Percentiles rank a stretch among this genome's conserved stretches.
phyloP scores from a whole-genome alignment of 805 yeast genomes.

The Osmozyma mogii region DNA sequence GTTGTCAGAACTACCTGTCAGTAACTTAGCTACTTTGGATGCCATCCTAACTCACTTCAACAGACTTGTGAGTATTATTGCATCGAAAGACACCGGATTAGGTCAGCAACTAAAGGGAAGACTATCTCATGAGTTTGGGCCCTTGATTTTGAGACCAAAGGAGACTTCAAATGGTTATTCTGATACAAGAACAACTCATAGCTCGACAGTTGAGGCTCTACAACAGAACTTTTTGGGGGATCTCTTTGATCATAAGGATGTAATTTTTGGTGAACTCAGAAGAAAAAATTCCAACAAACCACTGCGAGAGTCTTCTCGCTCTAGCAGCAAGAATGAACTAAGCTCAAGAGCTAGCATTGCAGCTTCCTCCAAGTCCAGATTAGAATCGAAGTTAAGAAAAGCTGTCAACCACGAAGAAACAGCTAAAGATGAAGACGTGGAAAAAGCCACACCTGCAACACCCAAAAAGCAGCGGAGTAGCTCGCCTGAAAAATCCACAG shows the following conservation, averaged over 20 bases:
- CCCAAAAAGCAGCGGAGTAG: constrained; percentile 7
- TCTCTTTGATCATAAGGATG: constrained; percentile 48
- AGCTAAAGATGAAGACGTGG: constrained; percentile 1
- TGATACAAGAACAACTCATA: constrained; percentile 10
- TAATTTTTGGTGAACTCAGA: constrained; percentile 57
- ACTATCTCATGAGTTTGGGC: constrained; percentile 63
- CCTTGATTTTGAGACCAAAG: constrained; percentile 50
- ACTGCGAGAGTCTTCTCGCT: not conserved
- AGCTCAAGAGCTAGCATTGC: constrained; percentile 3
- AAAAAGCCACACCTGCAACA: constrained; percentile 13
- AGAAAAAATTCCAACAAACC: constrained; percentile 23
- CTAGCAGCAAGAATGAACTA: too few species aligned
- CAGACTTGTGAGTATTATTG: constrained; percentile 45
- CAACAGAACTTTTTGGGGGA: constrained; percentile 55
- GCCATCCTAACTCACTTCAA: constrained; percentile 72
- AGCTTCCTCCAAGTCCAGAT: constrained; percentile 18
- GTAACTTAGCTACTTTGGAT: constrained; percentile 72
- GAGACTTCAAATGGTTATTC: constrained; percentile 11
- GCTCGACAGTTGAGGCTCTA: constrained; percentile 11
- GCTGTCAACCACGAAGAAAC: constrained; percentile 14
- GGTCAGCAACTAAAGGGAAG: constrained; percentile 32
- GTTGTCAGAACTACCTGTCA: constrained; percentile 56
- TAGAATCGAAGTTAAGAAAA: constrained; percentile 20
- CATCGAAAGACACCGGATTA: constrained; percentile 29
- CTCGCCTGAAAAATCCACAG: constrained; percentile 9